These are phyloP conservation scores for Pseudocercospora crystallina DNA, from an alignment of 2,329 filamentous ascomycete genomes.

Conservation along the genomic window DNA sequence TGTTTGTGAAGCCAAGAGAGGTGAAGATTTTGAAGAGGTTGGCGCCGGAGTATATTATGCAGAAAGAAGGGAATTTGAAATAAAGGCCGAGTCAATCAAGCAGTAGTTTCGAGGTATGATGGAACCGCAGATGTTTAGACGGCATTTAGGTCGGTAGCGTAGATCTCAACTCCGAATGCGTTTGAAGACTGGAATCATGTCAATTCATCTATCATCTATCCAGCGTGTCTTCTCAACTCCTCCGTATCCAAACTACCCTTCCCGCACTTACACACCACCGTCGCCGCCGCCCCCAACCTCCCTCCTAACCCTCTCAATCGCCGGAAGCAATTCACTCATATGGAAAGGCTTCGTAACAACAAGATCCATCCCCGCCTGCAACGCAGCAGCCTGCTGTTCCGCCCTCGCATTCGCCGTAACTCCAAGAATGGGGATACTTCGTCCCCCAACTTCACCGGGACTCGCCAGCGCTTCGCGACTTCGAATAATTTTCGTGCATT, in stretches of 20 bases:
- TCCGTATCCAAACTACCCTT: too few species aligned
- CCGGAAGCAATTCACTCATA: conserved; percentile 46
- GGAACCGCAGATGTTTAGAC: too few species aligned
- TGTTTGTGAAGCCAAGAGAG: conserved; percentile 44
- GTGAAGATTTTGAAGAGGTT: conserved; percentile 19
- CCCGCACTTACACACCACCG: too few species aligned
- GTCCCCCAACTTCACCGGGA: conserved; percentile 45
- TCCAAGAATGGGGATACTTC: conserved; percentile 69
- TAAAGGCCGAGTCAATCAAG: neutral
- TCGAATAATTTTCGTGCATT: conserved; percentile 27
- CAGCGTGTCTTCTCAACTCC: too few species aligned
- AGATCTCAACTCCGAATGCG: too few species aligned
- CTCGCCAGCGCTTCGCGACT: conserved; percentile 35
- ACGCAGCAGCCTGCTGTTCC: conserved; percentile 59
- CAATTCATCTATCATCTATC: too few species aligned
- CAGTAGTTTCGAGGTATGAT: too few species aligned
- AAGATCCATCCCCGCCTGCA: conserved; percentile 73
- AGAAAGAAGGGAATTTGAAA: conserved; percentile 9
- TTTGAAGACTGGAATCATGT: too few species aligned
- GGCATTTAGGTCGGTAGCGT: too few species aligned
- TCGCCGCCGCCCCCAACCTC: neutral
- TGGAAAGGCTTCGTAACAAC: conserved; percentile 30
- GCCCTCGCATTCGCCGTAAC: conserved; percentile 70
- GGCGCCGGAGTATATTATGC: conserved; percentile 1
- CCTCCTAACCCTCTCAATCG: conserved; percentile 38